Conservation (phyloP, 176 grass and related monocot species). For the Coix lacrymajobi region DNA sequence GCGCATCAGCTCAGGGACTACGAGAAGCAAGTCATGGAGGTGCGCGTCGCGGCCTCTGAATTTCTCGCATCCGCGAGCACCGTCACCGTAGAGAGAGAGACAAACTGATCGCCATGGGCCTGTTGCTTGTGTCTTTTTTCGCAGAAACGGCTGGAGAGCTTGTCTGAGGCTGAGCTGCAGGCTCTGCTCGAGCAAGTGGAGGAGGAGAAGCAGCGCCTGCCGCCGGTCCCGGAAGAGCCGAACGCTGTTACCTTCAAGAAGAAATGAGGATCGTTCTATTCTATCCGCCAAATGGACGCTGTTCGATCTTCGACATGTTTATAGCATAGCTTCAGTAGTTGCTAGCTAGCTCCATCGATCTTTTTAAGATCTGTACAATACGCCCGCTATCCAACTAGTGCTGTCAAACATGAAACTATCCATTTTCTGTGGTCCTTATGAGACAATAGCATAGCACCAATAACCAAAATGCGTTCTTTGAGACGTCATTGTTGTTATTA, state of each 20-base stretch:
- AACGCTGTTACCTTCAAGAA: constrained; percentile 27
- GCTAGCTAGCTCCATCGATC: background rate
- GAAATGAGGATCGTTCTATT: constrained; percentile 18
- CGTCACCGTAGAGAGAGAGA: background rate
- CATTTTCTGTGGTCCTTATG: background rate
- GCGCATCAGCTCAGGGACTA: constrained; percentile 92
- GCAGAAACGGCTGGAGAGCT: constrained; percentile 89
- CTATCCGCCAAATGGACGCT: constrained; percentile 1
- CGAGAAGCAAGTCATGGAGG: constrained; percentile 99
- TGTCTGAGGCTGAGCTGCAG: constrained; percentile 80
- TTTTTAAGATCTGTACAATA: background rate
- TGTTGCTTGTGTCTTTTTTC: background rate
- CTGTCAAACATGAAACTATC: background rate
- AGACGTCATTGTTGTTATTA: background rate
- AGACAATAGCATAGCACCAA: background rate
- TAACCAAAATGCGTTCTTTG: background rate
- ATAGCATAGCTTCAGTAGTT: constrained; percentile 24
- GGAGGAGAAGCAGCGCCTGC: constrained; percentile 65
- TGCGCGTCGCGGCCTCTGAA: background rate
- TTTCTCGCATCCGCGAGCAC: background rate
- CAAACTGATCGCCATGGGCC: background rate
- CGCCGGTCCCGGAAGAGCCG: constrained; percentile 15
- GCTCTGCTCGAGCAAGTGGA: constrained; percentile 89
- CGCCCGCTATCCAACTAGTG: background rate
- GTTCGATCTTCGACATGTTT: background rate